Evolutionary conservation across 1,284 basidiomycete genomes (phyloP), one percentile per base, ranked within the genome.

Genomic region (Sporisorium exsertum): DNA sequence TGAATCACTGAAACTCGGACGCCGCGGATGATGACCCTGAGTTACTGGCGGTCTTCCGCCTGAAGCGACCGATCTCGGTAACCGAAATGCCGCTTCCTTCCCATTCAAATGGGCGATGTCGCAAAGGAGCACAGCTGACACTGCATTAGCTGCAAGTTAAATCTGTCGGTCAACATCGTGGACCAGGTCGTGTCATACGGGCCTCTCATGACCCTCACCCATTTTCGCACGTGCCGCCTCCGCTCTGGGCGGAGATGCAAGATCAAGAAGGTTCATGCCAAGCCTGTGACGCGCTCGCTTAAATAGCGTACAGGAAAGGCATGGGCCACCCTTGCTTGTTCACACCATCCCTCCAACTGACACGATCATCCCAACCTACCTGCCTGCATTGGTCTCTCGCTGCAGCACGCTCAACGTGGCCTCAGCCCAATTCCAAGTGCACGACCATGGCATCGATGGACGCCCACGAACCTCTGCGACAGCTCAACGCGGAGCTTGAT

Each of bases 401-500:
- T 29, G 32, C 45, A 47, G 24, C 45, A 27, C 24, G 24, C 16
- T 27, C 24, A 3, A 47, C 24, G 5, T 12, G 13, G 35, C 13
- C 35, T 35, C 35, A 35, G 35, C 35, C n/a, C n/a, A n/a, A n/a
- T 5, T 15, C 35, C 35, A 35, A 35, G 35, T n/a, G n/a, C 20
- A 18, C 2, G 8, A 43, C 18, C n/a, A 64, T 64, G 61, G 42
- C 63, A 16, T 65, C 69, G 26, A 33, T 52, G 26, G 63, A 66
- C 20, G 37, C 47, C 16, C 69, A 65, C 46, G 50, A 65, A 18
- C 63, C 69, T 26, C 49, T 70, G 16, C 67, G 56, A n/a, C 53
- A 70, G 64, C 67, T 75, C 22, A 57, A 66, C 20, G 72, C 60
- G 9, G 72, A 65, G 37, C 58, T 70, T 20, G 67, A 75, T 45